phyloP scores from a whole-genome alignment of 2,329 filamentous ascomycete genomes.

The Monascus ruber region DNA sequence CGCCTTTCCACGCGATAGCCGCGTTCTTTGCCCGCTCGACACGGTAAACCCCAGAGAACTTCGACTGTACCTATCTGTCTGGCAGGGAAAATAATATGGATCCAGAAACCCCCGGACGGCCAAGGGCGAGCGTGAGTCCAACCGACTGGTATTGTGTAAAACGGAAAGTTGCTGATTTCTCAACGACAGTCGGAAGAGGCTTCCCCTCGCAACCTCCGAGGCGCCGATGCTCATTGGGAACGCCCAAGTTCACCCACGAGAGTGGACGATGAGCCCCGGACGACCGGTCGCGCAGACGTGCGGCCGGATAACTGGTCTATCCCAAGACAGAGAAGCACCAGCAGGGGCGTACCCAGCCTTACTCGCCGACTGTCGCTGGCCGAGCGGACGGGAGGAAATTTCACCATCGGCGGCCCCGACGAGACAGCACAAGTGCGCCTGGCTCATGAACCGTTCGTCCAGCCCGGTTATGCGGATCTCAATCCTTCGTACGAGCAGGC shows the following conservation, averaged over 20 bases:
- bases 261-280: conserved; percentile 2
- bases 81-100: background rate
- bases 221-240: conserved; percentile 1
- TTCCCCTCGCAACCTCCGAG: conserved; percentile 4
- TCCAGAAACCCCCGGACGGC: background rate
- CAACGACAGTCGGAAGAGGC: conserved; percentile 2
- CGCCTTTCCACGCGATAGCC: too few species aligned
- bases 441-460: conserved; percentile 37
- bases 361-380: conserved; percentile 16
- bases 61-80: background rate
- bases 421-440: conserved; percentile 17
- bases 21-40: too few species aligned
- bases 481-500: conserved; percentile 46
- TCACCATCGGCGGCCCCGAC: conserved; percentile 22
- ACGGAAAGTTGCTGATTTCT: background rate
- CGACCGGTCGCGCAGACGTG: conserved; percentile 1
- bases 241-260: conserved; percentile 7
- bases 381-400: conserved; percentile 15
- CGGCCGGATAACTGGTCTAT: conserved; percentile 12
- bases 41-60: too few species aligned
- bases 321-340: conserved; percentile 8
- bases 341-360: conserved; percentile 12
- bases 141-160: too few species aligned
- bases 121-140: conserved; percentile 6
- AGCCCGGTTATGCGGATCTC: conserved; percentile 42